Conservation (phyloP, 164 flowering plant genomes). For the Annona squamosa region DNA sequence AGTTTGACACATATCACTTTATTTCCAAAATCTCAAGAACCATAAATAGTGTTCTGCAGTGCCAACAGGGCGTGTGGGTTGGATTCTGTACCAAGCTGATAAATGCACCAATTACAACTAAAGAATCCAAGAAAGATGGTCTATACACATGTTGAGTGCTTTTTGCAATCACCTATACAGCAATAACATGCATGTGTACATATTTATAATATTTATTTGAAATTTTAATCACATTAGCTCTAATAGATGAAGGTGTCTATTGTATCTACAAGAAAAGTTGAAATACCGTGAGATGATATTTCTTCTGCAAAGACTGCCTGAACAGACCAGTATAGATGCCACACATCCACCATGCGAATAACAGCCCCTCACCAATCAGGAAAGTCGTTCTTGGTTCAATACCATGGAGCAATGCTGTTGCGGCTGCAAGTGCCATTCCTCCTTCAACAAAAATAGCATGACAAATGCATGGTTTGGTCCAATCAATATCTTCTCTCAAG, state of each 20-base stretch:
- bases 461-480: slow-evolving; percentile 73
- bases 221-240: neutral
- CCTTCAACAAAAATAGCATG: slow-evolving; percentile 93
- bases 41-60: neutral
- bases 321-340: slow-evolving; percentile 89
- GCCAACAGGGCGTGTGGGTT: neutral
- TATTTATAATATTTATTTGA: neutral
- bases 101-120: neutral
- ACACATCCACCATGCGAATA: slow-evolving; percentile 96
- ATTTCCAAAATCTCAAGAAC: neutral
- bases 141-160: neutral
- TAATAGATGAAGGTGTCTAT: neutral
- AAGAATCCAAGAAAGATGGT: neutral
- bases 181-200: neutral
- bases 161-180: neutral
- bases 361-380: slow-evolving; percentile 68
- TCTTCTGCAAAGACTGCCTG: slow-evolving; percentile 76
- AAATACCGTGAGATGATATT: slow-evolving; percentile 90
- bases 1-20: neutral
- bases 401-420: slow-evolving; percentile 60
- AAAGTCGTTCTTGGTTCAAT: slow-evolving; percentile 73
- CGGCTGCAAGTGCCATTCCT: slow-evolving; percentile 74
- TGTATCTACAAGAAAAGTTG: neutral
- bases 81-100: neutral
- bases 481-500: slow-evolving; percentile 68